Evolutionary conservation across 805 yeast genomes (phyloP).

Genomic region (Blastobotrys peoriensis): DNA sequence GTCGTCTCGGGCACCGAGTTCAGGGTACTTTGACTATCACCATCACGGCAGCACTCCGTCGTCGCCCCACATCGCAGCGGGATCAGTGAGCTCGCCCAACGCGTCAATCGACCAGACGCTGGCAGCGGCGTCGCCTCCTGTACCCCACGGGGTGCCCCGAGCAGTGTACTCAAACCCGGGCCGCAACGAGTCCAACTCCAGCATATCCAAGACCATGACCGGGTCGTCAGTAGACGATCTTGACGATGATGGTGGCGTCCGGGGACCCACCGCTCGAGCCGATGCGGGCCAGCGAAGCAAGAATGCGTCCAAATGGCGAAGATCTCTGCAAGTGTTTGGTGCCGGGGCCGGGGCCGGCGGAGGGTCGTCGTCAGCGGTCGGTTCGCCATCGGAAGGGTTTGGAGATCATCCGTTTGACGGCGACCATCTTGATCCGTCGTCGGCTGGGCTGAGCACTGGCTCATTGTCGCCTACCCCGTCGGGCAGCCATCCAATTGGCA

Average conservation of each 20-base stretch:
- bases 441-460: background rate
- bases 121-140: constrained; percentile 13
- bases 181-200: constrained; percentile 18
- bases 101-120: constrained; percentile 20
- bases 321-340: constrained; percentile 17
- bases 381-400: background rate
- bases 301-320: constrained; percentile 21
- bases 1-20: background rate
- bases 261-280: constrained; percentile 4
- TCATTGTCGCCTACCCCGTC: constrained; percentile 1
- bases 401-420: constrained; percentile 4
- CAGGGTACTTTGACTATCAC: background rate
- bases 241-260: constrained; percentile 8
- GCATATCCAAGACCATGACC: constrained; percentile 14
- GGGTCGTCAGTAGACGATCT: constrained; percentile 12
- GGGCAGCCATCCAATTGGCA: background rate
- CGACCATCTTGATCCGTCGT: constrained; percentile 14
- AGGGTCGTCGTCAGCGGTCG: background rate
- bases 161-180: constrained; percentile 9
- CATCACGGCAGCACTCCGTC: background rate
- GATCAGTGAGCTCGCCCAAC: constrained; percentile 3
- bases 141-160: constrained; percentile 4
- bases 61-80: background rate
- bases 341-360: constrained; percentile 4
- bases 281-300: constrained; percentile 6